Percentiles rank a stretch among this genome's conserved stretches.
Conservation (phyloP, 768 basidiomycete species). For the Suillus plorans region DNA sequence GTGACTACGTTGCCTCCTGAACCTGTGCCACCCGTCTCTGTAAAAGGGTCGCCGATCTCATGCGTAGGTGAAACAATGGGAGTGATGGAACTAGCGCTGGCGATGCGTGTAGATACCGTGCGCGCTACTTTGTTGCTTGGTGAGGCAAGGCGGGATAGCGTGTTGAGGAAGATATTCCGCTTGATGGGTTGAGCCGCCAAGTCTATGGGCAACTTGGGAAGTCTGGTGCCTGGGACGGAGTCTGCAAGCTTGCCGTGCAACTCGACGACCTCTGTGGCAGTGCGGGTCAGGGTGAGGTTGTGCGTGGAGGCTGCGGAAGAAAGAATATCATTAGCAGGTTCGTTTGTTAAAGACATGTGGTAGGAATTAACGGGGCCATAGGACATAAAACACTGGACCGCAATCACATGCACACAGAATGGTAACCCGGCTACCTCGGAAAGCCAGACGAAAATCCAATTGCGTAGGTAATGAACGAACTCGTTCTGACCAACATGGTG, state of each 20-base stretch:
- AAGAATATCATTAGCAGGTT: conserved; percentile 30
- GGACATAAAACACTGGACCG: conserved; percentile 11
- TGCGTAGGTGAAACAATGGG: conserved; percentile 51
- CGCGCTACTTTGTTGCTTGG: conserved; percentile 56
- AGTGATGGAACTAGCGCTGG: conserved; percentile 37
- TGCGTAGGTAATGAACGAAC: conserved; percentile 18
- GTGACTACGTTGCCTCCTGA: conserved; percentile 53
- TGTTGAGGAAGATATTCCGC: conserved; percentile 83
- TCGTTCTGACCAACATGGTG: conserved; percentile 12
- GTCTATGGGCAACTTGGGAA: conserved; percentile 66
- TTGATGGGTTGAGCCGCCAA: conserved; percentile 51
- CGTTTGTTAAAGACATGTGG: conserved; percentile 16
- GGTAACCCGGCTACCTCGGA: conserved; percentile 28
- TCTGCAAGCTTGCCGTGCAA: conserved; percentile 81
- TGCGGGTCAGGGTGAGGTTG: conserved; percentile 83
- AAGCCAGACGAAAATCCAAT: conserved; percentile 20
- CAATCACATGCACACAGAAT: conserved; percentile 15
- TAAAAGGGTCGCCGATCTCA: conserved; percentile 66
- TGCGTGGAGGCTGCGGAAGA: conserved; percentile 73
- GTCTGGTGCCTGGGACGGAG: conserved; percentile 50
- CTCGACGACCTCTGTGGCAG: conserved; percentile 73
- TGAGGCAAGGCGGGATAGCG: conserved; percentile 79
- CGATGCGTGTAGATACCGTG: conserved; percentile 34
- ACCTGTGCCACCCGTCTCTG: conserved; percentile 16
- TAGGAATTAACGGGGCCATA: conserved; percentile 13